A percentile compares a stretch with the other conserved stretches of the same genome.
Conservation (phyloP, 192 early-diverging fungal species). For the Linnemannia schmuckeri region DNA sequence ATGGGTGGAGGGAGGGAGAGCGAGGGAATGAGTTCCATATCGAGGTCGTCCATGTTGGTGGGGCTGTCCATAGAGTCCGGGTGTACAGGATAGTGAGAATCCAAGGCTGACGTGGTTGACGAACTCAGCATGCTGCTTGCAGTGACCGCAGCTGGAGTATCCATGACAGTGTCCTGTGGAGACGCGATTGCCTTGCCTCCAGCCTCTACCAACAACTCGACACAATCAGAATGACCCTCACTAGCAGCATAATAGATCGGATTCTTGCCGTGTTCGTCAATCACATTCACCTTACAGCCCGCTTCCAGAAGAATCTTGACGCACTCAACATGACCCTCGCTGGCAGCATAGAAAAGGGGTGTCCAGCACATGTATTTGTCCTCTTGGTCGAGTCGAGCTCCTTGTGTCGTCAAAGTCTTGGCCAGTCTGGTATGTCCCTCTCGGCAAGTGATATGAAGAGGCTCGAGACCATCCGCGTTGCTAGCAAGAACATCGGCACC, state of each 20-base stretch:
- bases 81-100: constrained; percentile 8
- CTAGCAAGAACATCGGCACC: constrained; percentile 78
- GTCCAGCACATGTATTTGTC: constrained; percentile 98
- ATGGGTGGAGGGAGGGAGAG: constrained; percentile 97
- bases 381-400: constrained; percentile 76
- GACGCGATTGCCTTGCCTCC: constrained; percentile 55
- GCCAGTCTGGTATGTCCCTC: constrained; percentile 83
- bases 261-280: constrained; percentile 87
- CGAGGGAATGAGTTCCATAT: constrained; percentile 92
- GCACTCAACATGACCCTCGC: constrained; percentile 89
- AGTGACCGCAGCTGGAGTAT: neutral
- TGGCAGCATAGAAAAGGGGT: constrained; percentile 93
- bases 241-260: constrained; percentile 93
- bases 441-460: constrained; percentile 89
- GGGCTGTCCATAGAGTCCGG: constrained; percentile 21
- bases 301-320: constrained; percentile 85
- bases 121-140: neutral
- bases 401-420: constrained; percentile 78
- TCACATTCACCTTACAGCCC: constrained; percentile 76
- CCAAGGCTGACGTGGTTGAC: neutral
- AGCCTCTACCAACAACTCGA: constrained; percentile 79
- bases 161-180: constrained; percentile 31
- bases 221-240: constrained; percentile 90
- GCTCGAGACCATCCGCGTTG: constrained; percentile 87
- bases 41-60: constrained; percentile 68